Base-by-base conservation (phyloP, 805 yeast genomes). In the Yarrowia osloensis region DNA sequence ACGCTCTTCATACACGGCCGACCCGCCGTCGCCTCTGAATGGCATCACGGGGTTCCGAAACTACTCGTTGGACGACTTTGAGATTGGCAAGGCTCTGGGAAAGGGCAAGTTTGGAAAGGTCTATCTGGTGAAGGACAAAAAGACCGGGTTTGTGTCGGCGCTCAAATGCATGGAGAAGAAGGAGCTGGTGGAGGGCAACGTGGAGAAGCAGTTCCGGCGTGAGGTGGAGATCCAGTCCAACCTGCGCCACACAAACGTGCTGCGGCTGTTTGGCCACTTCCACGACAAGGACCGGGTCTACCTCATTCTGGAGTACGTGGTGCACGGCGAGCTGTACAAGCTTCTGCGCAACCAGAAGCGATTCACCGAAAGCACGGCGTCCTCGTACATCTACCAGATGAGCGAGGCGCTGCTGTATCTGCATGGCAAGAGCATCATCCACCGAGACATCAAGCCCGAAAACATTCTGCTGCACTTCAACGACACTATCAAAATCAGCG, bases 31-130 rank as follows among this genome's bases (percentile, higher is more conserved):
- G 35, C 71, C 74, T 13, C 67, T 71, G 37, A 49, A 67, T 4
- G 74, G 74, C 1, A 62, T 71, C 15, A 62, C 67, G 17, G 69
- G 75, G 8, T 57, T 24, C 54, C 21, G 66, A 19, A 72, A 78
- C 37, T 82, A 79, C 71, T 71, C 82, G 0, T 76, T 87, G 24
- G 77, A 80, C 31, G 95, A 90, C 74, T 94, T 94, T 77, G 97
- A 92, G 71, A 83, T 94, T 49, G 98, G 98, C 19, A 84, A 87
- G 66, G 87, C 88, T 67, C 81, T 94, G 59, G 99, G 98, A 0
- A 91, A 90, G 74, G 99, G 99, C 7, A 91, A 92, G 76, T 87
- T 93, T 73, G 99, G 99, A 9, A 87, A 86, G 72, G 98, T 95
- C 0, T 93, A 91, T 77, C 90, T 97, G 74, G 98, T 89, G 9